phyloP scores from a whole-genome alignment of 2,329 filamentous ascomycete genomes.

The Scleromitrula shiraiana region DNA sequence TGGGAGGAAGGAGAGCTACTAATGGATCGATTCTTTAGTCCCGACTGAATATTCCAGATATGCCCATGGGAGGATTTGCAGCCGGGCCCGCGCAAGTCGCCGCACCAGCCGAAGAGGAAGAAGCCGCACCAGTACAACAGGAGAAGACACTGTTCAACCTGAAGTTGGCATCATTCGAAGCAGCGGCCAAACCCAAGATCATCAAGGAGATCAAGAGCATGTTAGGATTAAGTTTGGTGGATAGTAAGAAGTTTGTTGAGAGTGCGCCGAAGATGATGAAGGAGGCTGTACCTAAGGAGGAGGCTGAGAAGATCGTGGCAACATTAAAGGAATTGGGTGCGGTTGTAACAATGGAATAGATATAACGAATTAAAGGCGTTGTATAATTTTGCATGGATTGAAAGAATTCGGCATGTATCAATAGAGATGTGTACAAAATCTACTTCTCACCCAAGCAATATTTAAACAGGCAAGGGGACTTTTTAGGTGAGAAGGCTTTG shows the following conservation, averaged over 20 bases:
- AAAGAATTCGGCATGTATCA: conserved; percentile 24
- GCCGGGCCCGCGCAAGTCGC: conserved; percentile 51
- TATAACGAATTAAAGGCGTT: conserved; percentile 39
- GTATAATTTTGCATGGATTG: conserved; percentile 18
- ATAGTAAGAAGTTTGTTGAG: conserved; percentile 99
- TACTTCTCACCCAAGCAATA: conserved; percentile 17
- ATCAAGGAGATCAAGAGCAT: conserved; percentile 99
- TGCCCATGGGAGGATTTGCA: conserved; percentile 87
- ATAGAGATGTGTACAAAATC: conserved; percentile 31
- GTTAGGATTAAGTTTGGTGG: conserved; percentile 90
- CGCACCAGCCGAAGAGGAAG: conserved; percentile 69
- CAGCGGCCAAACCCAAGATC: conserved; percentile 88
- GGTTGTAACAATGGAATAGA: conserved; percentile 84
- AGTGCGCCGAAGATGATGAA: conserved; percentile 97
- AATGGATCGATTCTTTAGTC: conserved; percentile 46
- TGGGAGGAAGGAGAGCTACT: conserved; percentile 9
- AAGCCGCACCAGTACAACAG: conserved; percentile 78
- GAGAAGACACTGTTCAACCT: conserved; percentile 97
- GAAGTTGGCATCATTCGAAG: conserved; percentile 86
- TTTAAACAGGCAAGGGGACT: no score
- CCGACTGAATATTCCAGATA: conserved; percentile 94
- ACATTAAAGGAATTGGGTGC: conserved; percentile 89
- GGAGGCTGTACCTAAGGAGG: conserved; percentile 97
- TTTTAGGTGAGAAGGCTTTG: no score
- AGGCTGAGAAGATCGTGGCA: conserved; percentile 97